phyloP scores from a whole-genome alignment of 2,329 filamentous ascomycete species.

The Tothia fuscella region DNA sequence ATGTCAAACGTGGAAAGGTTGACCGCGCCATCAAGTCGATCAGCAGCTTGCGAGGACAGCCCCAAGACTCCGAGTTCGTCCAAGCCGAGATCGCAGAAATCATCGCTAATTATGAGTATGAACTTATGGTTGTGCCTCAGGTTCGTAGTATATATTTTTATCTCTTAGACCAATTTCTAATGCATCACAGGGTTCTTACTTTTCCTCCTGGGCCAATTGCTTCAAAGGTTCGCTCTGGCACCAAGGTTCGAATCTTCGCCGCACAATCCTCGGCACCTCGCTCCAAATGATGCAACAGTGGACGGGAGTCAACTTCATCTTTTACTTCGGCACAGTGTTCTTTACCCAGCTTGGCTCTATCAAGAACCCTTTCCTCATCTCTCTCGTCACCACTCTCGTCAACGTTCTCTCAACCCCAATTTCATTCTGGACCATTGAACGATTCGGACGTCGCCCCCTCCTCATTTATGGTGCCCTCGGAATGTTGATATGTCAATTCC shows the following conservation, averaged over 20 bases:
- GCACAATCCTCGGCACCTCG: slow-evolving; percentile 34
- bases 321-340: slow-evolving; percentile 60
- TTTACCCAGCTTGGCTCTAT: slow-evolving; percentile 69
- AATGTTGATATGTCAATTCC: slow-evolving; percentile 79
- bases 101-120: slow-evolving; percentile 79
- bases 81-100: slow-evolving; percentile 73
- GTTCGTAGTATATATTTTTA: neutral
- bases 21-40: slow-evolving; percentile 52
- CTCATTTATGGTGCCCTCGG: slow-evolving; percentile 67
- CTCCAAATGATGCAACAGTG: slow-evolving; percentile 43
- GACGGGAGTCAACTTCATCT: slow-evolving; percentile 65
- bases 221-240: slow-evolving; percentile 44
- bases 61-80: slow-evolving; percentile 60
- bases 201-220: slow-evolving; percentile 56
- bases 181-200: slow-evolving; percentile 46
- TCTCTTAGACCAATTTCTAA: neutral
- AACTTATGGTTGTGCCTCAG: slow-evolving; percentile 46
- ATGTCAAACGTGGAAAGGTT: slow-evolving; percentile 63
- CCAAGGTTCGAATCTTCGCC: slow-evolving; percentile 39
- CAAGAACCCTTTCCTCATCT: slow-evolving; percentile 67
- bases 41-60: slow-evolving; percentile 60
- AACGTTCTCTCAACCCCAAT: slow-evolving; percentile 77
- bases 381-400: slow-evolving; percentile 75
- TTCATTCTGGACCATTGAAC: slow-evolving; percentile 80
- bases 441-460: slow-evolving; percentile 65